Evolutionary conservation across 2,329 filamentous ascomycete species (phyloP), one percentile per base, ranked within the genome.

Genomic region (Mycosphaerella sp.): DNA sequence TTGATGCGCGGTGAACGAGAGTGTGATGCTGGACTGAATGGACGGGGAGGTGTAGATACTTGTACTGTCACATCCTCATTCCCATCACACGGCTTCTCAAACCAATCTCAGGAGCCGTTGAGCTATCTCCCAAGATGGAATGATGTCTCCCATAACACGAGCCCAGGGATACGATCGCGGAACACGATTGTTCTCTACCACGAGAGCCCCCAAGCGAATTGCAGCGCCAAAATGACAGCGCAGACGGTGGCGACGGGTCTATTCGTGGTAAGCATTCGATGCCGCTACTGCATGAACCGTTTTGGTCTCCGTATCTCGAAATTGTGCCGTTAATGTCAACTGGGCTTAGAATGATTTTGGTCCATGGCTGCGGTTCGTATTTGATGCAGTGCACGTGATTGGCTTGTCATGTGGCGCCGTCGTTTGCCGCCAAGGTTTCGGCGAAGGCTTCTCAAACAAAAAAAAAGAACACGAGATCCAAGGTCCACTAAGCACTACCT

Each of bases 221-320:
- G 8, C 42, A 44, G 17, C 12, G 42, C 42, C 21, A 44, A n/a
- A 23, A 41, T 29, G 21, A 17, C 14, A 49, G n/a, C 38, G 26
- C 31, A n/a, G 4, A 36, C 40, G 14, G 38, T 51, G 31, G 11
- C 41, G 26, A 17, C 2, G 14, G 26, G 41, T 14, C 11, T 6
- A 42, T 29, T 29, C 26, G 8, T 34, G 12, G 34, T 10, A 1
- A 26, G 10, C n/a, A 40, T 51, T 44, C 12, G 32, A 44, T n/a
- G 31, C 38, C 40, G 40, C 48, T 51, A 39, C 41, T 44, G 17
- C 40, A 51, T 41, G 40, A 36, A 45, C 48, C 26, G 32, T 5
- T 3, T 21, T 26, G 17, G 11, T 26, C 5, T 21, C 42, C 42
- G 42, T 29, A 29, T 23, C 17, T 9, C 9, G 42, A 44, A 11